Evolutionary conservation across 768 basidiomycete species (phyloP), one percentile per base, ranked within the genome.

Genomic region (Multifurca ochricompacta): DNA sequence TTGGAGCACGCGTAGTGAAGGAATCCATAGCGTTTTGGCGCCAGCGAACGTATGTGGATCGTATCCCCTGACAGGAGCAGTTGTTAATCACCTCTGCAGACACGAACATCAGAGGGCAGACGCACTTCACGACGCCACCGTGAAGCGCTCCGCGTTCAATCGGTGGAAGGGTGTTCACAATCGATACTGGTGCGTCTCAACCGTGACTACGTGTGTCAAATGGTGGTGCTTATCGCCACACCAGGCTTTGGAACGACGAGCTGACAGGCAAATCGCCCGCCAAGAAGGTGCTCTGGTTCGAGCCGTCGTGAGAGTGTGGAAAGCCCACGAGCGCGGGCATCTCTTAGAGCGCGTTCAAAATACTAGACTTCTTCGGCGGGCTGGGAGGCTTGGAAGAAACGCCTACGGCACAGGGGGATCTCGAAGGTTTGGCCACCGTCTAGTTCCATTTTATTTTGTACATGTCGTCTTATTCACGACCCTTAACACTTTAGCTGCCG

Each of bases 231-330:
- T 50, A 62, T n/a, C 62, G 6, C 9, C 31, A 42, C 30, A 41
- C 2, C 59, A 90, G 88, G 64, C 57, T 18, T 68, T 81, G 66
- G 78, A 82, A 62, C 72, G 63, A 51, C 78, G 78, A 27, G 85
- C 80, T 10, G 67, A 71, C 53, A 85, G 79, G 53, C 76, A 82
- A 62, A 51, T 79, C 11, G 70, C 71, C 42, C 73, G 81, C 40
- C 82, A 80, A 62, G 79, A 87, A 51, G 72, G 71, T 49, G 70
- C 82, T 13, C 72, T 85, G 19, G 54, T 86, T 28, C 75, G 77
- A 41, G 84, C 81, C 27, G 70, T 83, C 42, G 67, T 74, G 61
- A 73, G 80, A 43, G 76, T 86, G 3, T 85, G 85, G 85, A 83
- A 77, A 60, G 81, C 85, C 19, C 77, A 77, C 35, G 83, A 84